A percentile compares a stretch with the other conserved stretches of the same genome.
Conservation (phyloP, 2,329 filamentous ascomycete genomes). For the Cercospora citrullina region DNA sequence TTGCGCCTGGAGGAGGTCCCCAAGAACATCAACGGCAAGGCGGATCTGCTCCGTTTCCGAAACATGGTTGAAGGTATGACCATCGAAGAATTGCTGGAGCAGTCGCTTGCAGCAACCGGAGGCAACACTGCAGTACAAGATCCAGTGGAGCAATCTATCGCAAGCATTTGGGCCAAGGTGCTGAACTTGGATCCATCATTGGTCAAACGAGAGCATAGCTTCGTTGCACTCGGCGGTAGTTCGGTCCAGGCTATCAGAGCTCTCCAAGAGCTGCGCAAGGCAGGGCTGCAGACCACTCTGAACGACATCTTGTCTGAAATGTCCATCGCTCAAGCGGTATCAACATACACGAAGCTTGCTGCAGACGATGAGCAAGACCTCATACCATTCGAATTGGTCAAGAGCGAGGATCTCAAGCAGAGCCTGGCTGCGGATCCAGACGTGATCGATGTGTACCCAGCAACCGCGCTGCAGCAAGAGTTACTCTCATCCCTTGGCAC, state of each 20-base stretch:
- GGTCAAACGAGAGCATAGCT: not conserved
- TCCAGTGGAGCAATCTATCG: not conserved
- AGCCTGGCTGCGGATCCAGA: not conserved
- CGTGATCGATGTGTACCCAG: not conserved
- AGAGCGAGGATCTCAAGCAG: not conserved
- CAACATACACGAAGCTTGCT: not conserved
- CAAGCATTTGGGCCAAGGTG: not conserved
- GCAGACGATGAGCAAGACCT: not conserved
- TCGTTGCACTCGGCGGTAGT: not conserved
- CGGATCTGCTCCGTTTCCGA: not conserved
- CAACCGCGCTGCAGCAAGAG: not conserved
- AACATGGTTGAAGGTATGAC: not conserved
- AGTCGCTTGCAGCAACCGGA: not conserved
- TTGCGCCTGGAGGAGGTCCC: not conserved
- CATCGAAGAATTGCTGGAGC: not conserved
- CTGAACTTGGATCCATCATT: not conserved
- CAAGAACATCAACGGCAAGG: not conserved
- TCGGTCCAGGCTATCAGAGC: constrained; percentile 3
- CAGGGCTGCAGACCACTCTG: not conserved
- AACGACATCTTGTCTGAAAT: not conserved
- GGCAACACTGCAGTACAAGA: not conserved
- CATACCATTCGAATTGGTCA: not conserved
- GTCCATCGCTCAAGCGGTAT: not conserved
- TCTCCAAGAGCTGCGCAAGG: not conserved
- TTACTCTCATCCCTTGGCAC: not conserved